Percentiles rank a stretch among this genome's conserved stretches.
These are phyloP conservation scores for Claviceps digitariae DNA, from an alignment of 2,329 filamentous ascomycete species.

Conservation along the genomic window DNA sequence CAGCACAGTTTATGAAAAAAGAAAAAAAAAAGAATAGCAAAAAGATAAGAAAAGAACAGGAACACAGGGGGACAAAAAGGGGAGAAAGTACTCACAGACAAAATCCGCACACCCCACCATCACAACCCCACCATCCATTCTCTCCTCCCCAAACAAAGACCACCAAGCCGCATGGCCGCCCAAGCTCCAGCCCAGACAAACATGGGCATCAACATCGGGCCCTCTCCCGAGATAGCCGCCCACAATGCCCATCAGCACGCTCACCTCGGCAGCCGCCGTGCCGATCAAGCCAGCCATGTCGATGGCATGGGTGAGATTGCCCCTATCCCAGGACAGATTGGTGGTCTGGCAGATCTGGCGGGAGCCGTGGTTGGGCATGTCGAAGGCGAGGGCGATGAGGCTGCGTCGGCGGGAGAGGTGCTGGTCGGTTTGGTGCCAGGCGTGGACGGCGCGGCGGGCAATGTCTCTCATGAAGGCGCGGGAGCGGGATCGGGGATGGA, in stretches of 20 bases:
- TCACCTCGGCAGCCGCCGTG: constrained; percentile 61
- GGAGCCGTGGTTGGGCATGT: constrained; percentile 84
- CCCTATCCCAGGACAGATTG: constrained; percentile 67
- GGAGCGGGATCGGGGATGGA: constrained; percentile 63
- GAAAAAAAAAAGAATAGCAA: neutral
- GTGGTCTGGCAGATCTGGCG: constrained; percentile 51
- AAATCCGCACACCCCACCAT: constrained; percentile 89
- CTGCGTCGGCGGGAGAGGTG: constrained; percentile 26
- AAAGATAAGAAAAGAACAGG: neutral
- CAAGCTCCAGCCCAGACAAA: constrained; percentile 71
- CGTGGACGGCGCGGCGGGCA: constrained; percentile 52
- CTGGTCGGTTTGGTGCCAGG: constrained; percentile 43
- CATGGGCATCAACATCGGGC: constrained; percentile 48
- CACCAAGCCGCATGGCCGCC: constrained; percentile 87
- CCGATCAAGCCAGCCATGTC: constrained; percentile 80
- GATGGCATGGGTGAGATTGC: constrained; percentile 69
- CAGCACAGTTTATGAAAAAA: neutral
- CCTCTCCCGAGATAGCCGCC: constrained; percentile 49
- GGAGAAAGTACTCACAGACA: constrained; percentile 36
- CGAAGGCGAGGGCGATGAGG: constrained; percentile 72
- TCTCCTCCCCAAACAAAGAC: constrained; percentile 60
- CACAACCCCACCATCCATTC: constrained; percentile 64
- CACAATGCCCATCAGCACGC: constrained; percentile 61
- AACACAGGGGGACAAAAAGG: neutral
- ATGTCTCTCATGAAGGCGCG: constrained; percentile 64